Evolutionary conservation across 495 filamentous ascomycete genomes (phyloP), one percentile per base, ranked within the genome.

Genomic region (Neurospora sp.): DNA sequence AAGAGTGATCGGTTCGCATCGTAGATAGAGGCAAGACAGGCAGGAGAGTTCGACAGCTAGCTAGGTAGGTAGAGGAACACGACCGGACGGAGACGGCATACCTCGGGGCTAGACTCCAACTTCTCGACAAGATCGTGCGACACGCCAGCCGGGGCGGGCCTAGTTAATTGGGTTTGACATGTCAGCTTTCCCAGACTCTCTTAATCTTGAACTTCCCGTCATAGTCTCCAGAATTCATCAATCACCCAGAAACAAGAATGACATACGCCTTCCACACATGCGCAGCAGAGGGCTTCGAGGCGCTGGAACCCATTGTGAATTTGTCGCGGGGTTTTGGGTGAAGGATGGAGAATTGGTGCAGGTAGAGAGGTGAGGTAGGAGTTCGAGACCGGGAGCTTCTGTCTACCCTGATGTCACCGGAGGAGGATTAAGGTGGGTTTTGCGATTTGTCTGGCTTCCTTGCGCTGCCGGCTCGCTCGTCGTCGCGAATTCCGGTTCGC

Each of bases 81-180:
- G 35, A 37, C 35, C 35, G 53, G 27, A 66, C 70, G 37, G 46
- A 40, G 70, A 46, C 69, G 71, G 76, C 85, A 78, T 85, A 97
- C 96, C 89, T 98, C 94, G 73, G 89, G 87, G 84, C 89, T 96
- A 74, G 87, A 87, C 77, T 97, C 91, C 73, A 99, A 87, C 72
- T 90, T 88, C 61, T 96, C 88, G 72, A 96, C 86, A 78, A 99
- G 86, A 81, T 91, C 89, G 75, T 91, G 89, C 71, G 94, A 97
- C 83, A 98, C 94, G 76, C 92, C 90, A 77, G 97, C 87, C 71
- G 95, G 93, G 37, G 91, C 88, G 80, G 92, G 87, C 78, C 95
- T 98, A 80, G 37, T 73, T 68, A 27, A 40, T 38, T 69, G 66
- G 46, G 74, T 61, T 75, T 70, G 74, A 31, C 42, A 35, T 41